These are phyloP conservation scores for Lomentospora prolificans DNA, from an alignment of 2,329 filamentous ascomycete genomes.

Conservation along the genomic window DNA sequence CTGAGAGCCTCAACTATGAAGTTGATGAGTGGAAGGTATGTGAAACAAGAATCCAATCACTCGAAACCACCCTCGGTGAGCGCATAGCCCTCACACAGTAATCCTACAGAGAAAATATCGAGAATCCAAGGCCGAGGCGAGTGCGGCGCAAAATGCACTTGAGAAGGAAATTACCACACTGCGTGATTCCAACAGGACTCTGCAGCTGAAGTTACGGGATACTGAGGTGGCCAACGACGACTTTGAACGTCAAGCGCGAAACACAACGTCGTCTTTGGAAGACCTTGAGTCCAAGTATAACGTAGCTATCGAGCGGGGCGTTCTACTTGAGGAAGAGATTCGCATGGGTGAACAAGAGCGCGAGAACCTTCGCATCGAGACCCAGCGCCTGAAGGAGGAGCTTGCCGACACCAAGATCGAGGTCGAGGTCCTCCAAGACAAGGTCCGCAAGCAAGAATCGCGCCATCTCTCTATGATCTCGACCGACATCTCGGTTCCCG, in stretches of 20 bases:
- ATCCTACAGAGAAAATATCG: constrained; percentile 75
- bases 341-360: constrained; percentile 85
- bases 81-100: background rate
- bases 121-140: constrained; percentile 83
- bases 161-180: constrained; percentile 95
- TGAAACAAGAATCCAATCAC: background rate
- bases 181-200: constrained; percentile 70
- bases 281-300: constrained; percentile 98
- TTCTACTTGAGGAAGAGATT: constrained; percentile 93
- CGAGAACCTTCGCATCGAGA: constrained; percentile 79
- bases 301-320: constrained; percentile 78
- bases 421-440: constrained; percentile 87
- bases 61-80: background rate
- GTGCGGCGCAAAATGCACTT: constrained; percentile 69
- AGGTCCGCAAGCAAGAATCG: constrained; percentile 63
- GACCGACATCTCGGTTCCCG: constrained; percentile 52
- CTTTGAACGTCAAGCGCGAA: constrained; percentile 90
- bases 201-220: constrained; percentile 79
- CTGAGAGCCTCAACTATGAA: constrained; percentile 75
- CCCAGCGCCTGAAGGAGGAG: constrained; percentile 82
- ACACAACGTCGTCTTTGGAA: constrained; percentile 90
- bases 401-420: constrained; percentile 90
- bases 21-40: constrained; percentile 97
- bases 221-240: constrained; percentile 98
- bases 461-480: constrained; percentile 50